These are phyloP conservation scores for Exserohilum rostratum DNA, from an alignment of 2,329 filamentous ascomycete genomes.

Conservation along the genomic window DNA sequence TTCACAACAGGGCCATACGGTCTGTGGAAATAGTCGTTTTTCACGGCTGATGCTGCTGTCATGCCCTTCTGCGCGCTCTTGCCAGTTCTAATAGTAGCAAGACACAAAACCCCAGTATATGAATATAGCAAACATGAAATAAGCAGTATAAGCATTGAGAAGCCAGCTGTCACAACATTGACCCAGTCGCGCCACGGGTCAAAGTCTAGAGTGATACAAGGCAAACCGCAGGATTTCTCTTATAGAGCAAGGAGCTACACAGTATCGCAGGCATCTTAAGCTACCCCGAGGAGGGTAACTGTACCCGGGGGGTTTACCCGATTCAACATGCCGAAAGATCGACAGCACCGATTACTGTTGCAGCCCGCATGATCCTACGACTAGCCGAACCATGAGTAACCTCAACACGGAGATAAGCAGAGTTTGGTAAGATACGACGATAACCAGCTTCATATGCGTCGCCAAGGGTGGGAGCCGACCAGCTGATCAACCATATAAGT, in stretches of 20 bases:
- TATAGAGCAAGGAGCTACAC: not conserved
- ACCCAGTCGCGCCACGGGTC: not conserved
- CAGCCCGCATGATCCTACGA: constrained; percentile 17
- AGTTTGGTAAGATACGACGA: constrained; percentile 15
- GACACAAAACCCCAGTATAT: not conserved
- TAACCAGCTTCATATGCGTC: constrained; percentile 18
- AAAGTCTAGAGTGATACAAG: not conserved
- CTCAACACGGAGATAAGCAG: constrained; percentile 16
- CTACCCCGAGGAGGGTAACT: constrained; percentile 18
- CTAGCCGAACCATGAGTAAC: constrained; percentile 20
- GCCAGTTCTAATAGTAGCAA: not conserved
- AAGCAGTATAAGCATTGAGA: not conserved
- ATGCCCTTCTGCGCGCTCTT: not conserved
- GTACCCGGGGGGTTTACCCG: constrained; percentile 24
- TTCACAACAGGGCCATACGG: constrained; percentile 69
- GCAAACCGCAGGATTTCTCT: not conserved
- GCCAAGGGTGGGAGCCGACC: constrained; percentile 26
- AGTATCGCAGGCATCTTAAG: not conserved
- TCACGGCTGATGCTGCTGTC: not conserved
- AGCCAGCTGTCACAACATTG: not conserved
- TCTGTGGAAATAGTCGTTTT: constrained; percentile 61
- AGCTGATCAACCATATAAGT: constrained; percentile 1
- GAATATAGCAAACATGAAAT: constrained; percentile 5
- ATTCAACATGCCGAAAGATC: constrained; percentile 32
- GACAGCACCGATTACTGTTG: constrained; percentile 16